Base-by-base conservation (phyloP, 1,284 basidiomycete species). In the Ceratobasidium sp. region DNA sequence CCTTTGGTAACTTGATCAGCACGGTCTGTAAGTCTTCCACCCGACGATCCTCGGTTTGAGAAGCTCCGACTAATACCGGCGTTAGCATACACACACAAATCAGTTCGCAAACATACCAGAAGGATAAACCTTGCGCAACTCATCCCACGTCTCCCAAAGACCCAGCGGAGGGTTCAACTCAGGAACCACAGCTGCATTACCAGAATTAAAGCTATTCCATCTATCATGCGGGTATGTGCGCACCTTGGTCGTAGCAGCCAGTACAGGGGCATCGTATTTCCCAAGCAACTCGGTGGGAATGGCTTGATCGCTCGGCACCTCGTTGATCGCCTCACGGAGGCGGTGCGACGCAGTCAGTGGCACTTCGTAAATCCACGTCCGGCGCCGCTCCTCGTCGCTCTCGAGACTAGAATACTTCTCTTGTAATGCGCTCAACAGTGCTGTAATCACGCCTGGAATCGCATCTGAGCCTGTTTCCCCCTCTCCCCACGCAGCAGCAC, bases 141-240 rank as follows among this genome's bases (percentile, higher is more conserved):
- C 93, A 67, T 95, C 93, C 92, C 93, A 96, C 43, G 91, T 88
- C 75, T 96, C 93, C 83, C 88, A 93, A 68, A 91, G 82, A 10
- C 86, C 87, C 34, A 95, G 77, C 31, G 94, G 92, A 8, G 92
- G 92, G 76, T 93, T 88, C 29, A 96, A 84, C 77, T 96, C 34
- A 96, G 82, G 43, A 88, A 78, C 89, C 93, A 98, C 7, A 97
- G 80, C 80, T 68, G 25, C 17, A 35, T 6, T 27, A 50, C 22
- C 29, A 22, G 29, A 25, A n/a, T 27, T 50, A 50, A 6, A 50
- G 7, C n/a, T 25, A 50, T 7, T 27, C 15, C 7, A 13, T 25
- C 47, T 25, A 27, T 22, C 25, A 22, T 12, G 5, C n/a, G n/a
- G n/a, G n/a, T n/a, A n/a, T n/a, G n/a, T 13, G 22, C 64, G 13